Conservation (phyloP, 2,329 filamentous ascomycete species). For the Fusarium sp. region DNA sequence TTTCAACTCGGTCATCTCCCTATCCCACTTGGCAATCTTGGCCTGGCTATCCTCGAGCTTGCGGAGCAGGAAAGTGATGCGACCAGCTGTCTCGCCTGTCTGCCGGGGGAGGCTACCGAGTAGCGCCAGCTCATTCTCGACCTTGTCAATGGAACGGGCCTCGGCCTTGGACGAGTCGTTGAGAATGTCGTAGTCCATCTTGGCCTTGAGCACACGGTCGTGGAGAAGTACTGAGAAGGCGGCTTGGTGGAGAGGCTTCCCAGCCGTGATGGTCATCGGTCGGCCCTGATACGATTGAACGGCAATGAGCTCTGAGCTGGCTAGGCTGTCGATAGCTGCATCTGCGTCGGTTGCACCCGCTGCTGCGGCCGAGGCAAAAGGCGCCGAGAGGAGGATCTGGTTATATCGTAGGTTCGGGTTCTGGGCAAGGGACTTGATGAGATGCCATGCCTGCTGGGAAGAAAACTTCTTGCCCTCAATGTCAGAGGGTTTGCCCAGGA, state of each 20-base stretch:
- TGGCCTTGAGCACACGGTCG: slow-evolving; percentile 79
- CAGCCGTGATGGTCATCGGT: slow-evolving; percentile 81
- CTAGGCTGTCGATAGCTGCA: slow-evolving; percentile 80
- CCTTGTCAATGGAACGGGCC: slow-evolving; percentile 79
- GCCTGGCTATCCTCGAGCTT: slow-evolving; percentile 81
- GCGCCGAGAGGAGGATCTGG: slow-evolving; percentile 80
- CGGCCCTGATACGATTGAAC: slow-evolving; percentile 80
- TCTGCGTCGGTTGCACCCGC: slow-evolving; percentile 71
- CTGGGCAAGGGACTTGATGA: slow-evolving; percentile 83
- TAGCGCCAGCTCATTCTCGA: slow-evolving; percentile 79
- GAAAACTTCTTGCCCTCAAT: slow-evolving; percentile 75
- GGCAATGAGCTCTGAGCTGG: slow-evolving; percentile 87
- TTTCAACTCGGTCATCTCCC: slow-evolving; percentile 77
- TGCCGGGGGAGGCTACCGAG: slow-evolving; percentile 78
- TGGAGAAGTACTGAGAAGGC: slow-evolving; percentile 80
- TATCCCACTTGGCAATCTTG: slow-evolving; percentile 80
- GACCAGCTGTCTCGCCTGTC: slow-evolving; percentile 73
- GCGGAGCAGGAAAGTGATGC: slow-evolving; percentile 77
- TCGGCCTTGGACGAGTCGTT: slow-evolving; percentile 78
- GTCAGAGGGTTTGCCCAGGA: slow-evolving; percentile 70
- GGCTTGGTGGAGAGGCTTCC: slow-evolving; percentile 86
- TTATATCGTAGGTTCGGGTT: slow-evolving; percentile 82
- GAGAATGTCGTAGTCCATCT: slow-evolving; percentile 78
- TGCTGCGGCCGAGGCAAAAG: slow-evolving; percentile 67
- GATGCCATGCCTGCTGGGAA: slow-evolving; percentile 87